These are phyloP conservation scores for Venturia oleaginea DNA, from an alignment of 2,329 filamentous ascomycete species.

Conservation along the genomic window DNA sequence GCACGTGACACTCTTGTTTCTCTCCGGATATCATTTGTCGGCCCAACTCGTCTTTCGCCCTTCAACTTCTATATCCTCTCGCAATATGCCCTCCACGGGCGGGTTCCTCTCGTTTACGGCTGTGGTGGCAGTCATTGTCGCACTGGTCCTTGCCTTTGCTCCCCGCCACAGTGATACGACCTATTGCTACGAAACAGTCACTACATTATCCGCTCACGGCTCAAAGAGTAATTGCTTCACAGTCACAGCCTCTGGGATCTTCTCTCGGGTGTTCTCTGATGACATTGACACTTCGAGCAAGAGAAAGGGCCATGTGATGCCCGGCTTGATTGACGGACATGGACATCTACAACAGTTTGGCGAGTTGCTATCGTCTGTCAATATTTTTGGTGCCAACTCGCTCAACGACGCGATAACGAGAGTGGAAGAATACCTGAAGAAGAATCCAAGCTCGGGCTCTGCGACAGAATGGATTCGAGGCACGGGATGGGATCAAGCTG, in stretches of 20 bases:
- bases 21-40: background rate
- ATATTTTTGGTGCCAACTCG: slow-evolving; percentile 51
- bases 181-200: slow-evolving; percentile 2
- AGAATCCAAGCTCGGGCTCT: slow-evolving; percentile 44
- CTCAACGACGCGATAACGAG: slow-evolving; percentile 46
- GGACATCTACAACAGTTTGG: slow-evolving; percentile 59
- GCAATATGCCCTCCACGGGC: background rate
- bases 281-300: background rate
- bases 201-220: background rate
- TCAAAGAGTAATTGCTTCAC: slow-evolving; percentile 43
- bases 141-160: background rate
- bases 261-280: slow-evolving; percentile 38
- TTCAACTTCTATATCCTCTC: background rate
- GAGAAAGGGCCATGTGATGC: slow-evolving; percentile 47
- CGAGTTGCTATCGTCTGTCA: slow-evolving; percentile 57
- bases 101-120: background rate
- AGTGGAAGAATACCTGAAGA: slow-evolving; percentile 42
- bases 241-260: slow-evolving; percentile 40
- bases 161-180: background rate
- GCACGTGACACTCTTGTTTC: background rate
- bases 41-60: background rate
- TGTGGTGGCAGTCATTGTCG: background rate
- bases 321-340: slow-evolving; percentile 63
- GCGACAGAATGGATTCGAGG: slow-evolving; percentile 55
- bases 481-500: slow-evolving; percentile 62